Percentiles rank a stretch among this genome's conserved stretches.
phyloP scores from a whole-genome alignment of 345 rosid species.

The Euphorbia peplus region DNA sequence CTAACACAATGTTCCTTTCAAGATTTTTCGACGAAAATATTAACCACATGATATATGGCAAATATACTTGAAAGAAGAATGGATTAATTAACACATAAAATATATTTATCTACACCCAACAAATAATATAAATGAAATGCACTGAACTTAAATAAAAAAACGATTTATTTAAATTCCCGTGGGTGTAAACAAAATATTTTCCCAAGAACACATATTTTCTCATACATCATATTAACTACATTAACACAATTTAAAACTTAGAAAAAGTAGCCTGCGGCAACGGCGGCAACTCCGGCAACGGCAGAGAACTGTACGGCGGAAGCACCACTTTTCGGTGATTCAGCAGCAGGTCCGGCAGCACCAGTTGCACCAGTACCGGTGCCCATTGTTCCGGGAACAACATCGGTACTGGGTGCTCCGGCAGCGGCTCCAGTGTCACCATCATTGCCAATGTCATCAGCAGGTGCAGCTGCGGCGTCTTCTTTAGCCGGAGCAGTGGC shows the following conservation, averaged over 20 bases:
- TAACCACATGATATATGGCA: too few relatives aligned
- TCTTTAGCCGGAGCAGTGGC: neutral
- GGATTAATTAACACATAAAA: too few relatives aligned
- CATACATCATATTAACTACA: too few relatives aligned
- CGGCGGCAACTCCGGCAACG: slow-evolving; percentile 7
- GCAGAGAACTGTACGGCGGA: neutral
- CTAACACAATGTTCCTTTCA: too few relatives aligned
- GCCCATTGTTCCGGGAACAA: neutral
- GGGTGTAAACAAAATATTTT: neutral
- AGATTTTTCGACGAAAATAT: too few relatives aligned
- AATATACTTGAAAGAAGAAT: too few relatives aligned
- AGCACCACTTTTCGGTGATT: neutral
- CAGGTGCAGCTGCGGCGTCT: neutral
- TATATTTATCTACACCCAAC: neutral
- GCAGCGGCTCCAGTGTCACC: neutral
- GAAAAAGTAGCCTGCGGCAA: neutral
- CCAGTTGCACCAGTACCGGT: neutral
- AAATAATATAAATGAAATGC: neutral
- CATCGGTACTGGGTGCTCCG: slow-evolving; percentile 1
- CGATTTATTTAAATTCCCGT: neutral
- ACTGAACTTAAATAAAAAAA: neutral
- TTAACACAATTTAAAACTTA: neutral
- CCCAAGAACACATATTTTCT: neutral
- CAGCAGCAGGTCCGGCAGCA: slow-evolving; percentile 1
- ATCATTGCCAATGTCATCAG: neutral